A percentile compares a stretch with the other conserved stretches of the same genome.
Evolutionary conservation across 768 basidiomycete genomes (phyloP).

Genomic region (Lentinula aciculospora): DNA sequence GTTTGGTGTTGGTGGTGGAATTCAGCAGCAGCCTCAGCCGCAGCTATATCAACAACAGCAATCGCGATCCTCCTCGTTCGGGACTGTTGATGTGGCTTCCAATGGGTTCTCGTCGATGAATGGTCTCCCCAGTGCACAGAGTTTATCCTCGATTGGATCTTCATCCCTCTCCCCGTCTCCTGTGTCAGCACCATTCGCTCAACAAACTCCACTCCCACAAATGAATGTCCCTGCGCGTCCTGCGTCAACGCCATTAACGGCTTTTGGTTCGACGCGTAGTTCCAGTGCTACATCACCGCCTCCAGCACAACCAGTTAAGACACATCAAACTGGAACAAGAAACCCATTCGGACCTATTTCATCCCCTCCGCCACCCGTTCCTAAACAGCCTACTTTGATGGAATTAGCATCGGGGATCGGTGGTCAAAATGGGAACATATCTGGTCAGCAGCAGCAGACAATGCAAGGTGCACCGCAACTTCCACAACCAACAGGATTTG

Average conservation of each 20-base stretch:
- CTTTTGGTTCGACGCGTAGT: constrained; percentile 17
- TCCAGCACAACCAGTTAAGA: constrained; percentile 58
- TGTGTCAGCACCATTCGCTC: constrained; percentile 16
- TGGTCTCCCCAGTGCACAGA: not conserved
- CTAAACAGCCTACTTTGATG: constrained; percentile 75
- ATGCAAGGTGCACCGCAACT: constrained; percentile 9
- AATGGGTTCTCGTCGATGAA: constrained; percentile 11
- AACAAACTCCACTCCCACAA: constrained; percentile 14
- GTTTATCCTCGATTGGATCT: not conserved
- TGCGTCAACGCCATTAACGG: constrained; percentile 67
- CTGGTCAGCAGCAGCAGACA: constrained; percentile 14
- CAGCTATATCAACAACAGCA: constrained; percentile 10
- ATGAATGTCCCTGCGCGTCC: constrained; percentile 49
- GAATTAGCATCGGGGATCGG: constrained; percentile 60
- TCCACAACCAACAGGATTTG: constrained; percentile 15
- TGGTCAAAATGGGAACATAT: constrained; percentile 7
- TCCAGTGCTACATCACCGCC: constrained; percentile 33
- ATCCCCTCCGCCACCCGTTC: constrained; percentile 55
- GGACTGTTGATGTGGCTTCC: not conserved
- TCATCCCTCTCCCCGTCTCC: constrained; percentile 15
- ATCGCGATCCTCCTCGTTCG: not conserved
- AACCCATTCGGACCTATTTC: constrained; percentile 90
- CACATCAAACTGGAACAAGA: constrained; percentile 89
- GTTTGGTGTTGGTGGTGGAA: constrained; percentile 28
- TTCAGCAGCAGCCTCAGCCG: constrained; percentile 16